A percentile compares a stretch with the other conserved stretches of the same genome.
phyloP scores from a whole-genome alignment of 1,139 yeast species.

The Sugiyamaella paludigena region DNA sequence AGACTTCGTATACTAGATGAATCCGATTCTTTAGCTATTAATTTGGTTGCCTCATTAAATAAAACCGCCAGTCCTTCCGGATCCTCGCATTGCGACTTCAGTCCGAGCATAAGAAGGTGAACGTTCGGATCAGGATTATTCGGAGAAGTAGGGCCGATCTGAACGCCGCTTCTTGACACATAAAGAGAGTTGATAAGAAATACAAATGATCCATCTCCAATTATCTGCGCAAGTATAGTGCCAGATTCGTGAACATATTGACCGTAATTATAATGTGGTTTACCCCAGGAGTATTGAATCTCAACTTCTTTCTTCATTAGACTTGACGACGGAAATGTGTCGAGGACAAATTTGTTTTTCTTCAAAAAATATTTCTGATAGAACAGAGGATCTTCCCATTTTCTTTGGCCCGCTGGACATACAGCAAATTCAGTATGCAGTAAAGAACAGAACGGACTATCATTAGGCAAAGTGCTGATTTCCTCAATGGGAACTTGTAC shows the following conservation, averaged over 20 bases:
- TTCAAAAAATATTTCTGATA: constrained; percentile 64
- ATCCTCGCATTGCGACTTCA: constrained; percentile 9
- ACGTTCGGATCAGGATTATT: constrained; percentile 1
- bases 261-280: constrained; percentile 73
- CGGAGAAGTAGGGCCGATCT: not conserved
- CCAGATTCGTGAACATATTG: constrained; percentile 92
- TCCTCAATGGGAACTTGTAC: constrained; percentile 96
- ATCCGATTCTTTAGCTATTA: not conserved
- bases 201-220: constrained; percentile 76
- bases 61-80: constrained; percentile 2
- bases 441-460: constrained; percentile 86
- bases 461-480: constrained; percentile 67
- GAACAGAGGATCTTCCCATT: constrained; percentile 49
- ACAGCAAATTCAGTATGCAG: constrained; percentile 45
- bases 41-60: constrained; percentile 2
- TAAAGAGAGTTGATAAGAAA: constrained; percentile 43
- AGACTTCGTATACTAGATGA: too few relatives aligned
- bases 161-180: constrained; percentile 32
- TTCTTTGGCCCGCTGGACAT: not conserved
- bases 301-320: constrained; percentile 40
- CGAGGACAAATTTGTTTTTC: constrained; percentile 71
- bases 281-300: constrained; percentile 85
- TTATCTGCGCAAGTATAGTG: constrained; percentile 80
- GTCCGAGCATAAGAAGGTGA: not conserved
- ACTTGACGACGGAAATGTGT: constrained; percentile 59